Percentiles rank a stretch among this genome's conserved stretches.
Conservation (phyloP, 768 basidiomycete genomes). For the Auricularia cornea region DNA sequence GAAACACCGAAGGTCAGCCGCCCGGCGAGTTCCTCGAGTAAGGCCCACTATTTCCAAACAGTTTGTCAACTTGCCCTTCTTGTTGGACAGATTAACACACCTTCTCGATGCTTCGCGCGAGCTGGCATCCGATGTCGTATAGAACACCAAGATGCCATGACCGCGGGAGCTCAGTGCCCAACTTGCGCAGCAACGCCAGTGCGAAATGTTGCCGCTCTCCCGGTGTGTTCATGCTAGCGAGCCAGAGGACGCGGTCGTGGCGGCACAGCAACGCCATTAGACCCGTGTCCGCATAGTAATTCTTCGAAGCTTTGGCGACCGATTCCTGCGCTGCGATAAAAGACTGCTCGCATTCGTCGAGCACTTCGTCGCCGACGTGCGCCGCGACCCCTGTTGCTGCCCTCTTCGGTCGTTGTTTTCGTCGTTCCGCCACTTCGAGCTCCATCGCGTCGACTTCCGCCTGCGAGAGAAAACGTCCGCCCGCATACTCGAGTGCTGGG, state of each 20-base stretch:
- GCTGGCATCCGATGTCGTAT: conserved; percentile 28
- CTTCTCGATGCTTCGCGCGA: conserved; percentile 18
- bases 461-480: background rate
- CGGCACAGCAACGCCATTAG: conserved; percentile 7
- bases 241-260: conserved; percentile 5
- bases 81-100: background rate
- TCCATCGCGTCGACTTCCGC: background rate
- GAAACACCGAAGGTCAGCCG: conserved; percentile 24
- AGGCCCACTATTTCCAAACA: conserved; percentile 2
- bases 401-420: background rate
- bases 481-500: background rate
- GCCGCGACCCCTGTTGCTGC: background rate
- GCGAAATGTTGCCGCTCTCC: conserved; percentile 9
- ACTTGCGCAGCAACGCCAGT: conserved; percentile 1
- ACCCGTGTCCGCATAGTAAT: conserved; percentile 7
- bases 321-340: conserved; percentile 8
- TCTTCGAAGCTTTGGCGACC: conserved; percentile 1
- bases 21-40: conserved; percentile 6
- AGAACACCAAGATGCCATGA: conserved; percentile 24
- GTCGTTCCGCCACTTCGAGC: background rate
- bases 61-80: background rate
- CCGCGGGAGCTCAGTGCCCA: conserved; percentile 7
- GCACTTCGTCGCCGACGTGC: background rate
- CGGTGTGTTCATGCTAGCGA: conserved; percentile 5
- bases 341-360: conserved; percentile 6